These are phyloP conservation scores for Amoeboaphelidium occidentale DNA, from an alignment of 371 early-diverging fungal genomes.

Conservation along the genomic window DNA sequence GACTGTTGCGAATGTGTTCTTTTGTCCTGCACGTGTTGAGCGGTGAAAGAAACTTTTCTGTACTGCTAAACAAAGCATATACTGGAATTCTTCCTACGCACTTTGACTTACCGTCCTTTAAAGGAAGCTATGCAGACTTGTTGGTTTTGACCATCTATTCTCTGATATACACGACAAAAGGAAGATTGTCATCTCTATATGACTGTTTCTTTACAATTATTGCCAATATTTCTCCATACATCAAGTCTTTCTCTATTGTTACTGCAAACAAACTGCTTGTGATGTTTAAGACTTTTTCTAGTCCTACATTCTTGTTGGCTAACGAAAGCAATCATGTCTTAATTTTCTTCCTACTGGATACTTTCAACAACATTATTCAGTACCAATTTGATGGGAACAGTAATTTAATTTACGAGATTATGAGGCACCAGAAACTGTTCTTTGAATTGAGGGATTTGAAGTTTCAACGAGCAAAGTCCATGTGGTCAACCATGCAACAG, in stretches of 20 bases:
- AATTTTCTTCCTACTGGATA: conserved; percentile 40
- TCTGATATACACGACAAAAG: conserved; percentile 43
- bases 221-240: conserved; percentile 48
- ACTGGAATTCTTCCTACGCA: conserved; percentile 31
- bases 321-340: conserved; percentile 44
- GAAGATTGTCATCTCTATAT: conserved; percentile 34
- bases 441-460: conserved; percentile 30
- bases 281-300: conserved; percentile 44
- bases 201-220: conserved; percentile 47
- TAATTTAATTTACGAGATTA: conserved; percentile 45
- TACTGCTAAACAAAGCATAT: conserved; percentile 43
- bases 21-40: conserved; percentile 60
- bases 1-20: conserved; percentile 47
- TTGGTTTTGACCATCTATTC: conserved; percentile 44
- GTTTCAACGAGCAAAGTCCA: conserved; percentile 27
- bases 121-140: conserved; percentile 58
- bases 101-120: conserved; percentile 39
- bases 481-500: too few species aligned
- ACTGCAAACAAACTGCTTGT: conserved; percentile 42
- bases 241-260: conserved; percentile 39
- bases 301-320: conserved; percentile 48
- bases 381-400: conserved; percentile 48
- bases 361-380: conserved; percentile 50
- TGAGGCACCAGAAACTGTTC: conserved; percentile 36
- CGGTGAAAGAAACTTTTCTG: conserved; percentile 43